A percentile compares a stretch with the other conserved stretches of the same genome.
Evolutionary conservation across 1,284 basidiomycete species (phyloP).

Genomic region (Coriolopsis trogii): DNA sequence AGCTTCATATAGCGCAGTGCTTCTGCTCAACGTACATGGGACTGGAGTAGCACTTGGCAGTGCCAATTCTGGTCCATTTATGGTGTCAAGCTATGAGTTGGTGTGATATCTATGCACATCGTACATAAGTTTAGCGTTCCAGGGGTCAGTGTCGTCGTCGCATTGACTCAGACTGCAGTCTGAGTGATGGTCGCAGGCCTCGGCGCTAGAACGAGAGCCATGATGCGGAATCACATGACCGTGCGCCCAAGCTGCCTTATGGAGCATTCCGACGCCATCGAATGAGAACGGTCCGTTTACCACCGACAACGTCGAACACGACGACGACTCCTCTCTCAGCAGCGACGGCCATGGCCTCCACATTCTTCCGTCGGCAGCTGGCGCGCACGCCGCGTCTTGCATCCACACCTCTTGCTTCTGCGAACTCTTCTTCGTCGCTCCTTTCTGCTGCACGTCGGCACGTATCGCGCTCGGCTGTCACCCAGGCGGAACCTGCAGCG

Average conservation of each 20-base stretch:
- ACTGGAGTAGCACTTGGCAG: too few species aligned
- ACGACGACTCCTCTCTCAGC: slow-evolving; percentile 22
- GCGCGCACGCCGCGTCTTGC: slow-evolving; percentile 33
- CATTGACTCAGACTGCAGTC: too few species aligned
- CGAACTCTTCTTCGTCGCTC: slow-evolving; percentile 21
- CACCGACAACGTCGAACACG: slow-evolving; percentile 36
- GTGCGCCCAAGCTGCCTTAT: slow-evolving; percentile 29
- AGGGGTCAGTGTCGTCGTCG: too few species aligned
- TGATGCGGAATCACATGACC: slow-evolving; percentile 18
- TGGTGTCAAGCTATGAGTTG: too few species aligned
- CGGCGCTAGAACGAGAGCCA: too few species aligned
- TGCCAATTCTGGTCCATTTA: too few species aligned
- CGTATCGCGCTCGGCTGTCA: slow-evolving; percentile 26
- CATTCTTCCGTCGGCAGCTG: slow-evolving; percentile 51
- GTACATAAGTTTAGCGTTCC: too few species aligned
- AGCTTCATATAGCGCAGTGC: too few species aligned
- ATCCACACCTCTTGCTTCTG: slow-evolving; percentile 19
- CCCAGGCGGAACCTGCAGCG: slow-evolving; percentile 28
- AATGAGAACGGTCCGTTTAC: slow-evolving; percentile 37
- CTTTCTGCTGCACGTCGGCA: slow-evolving; percentile 25
- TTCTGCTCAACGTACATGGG: too few species aligned
- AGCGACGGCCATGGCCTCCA: slow-evolving; percentile 51
- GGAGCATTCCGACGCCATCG: slow-evolving; percentile 24
- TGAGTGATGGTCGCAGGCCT: too few species aligned
- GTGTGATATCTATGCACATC: too few species aligned